Base-by-base conservation (phyloP, 2,329 filamentous ascomycete genomes). In the Colletotrichum neosansevieriae region DNA sequence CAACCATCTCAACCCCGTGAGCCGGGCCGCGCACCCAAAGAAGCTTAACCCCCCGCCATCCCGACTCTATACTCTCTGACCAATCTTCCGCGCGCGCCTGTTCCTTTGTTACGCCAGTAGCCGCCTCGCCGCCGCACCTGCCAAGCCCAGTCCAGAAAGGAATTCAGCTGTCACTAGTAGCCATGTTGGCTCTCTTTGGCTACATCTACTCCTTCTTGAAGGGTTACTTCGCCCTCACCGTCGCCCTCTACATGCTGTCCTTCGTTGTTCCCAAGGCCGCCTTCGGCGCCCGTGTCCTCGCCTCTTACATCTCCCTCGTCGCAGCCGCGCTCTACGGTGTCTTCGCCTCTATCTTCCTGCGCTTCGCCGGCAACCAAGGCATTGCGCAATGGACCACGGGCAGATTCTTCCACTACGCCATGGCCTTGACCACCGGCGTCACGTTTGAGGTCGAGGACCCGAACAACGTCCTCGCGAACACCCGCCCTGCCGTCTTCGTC, bases 341-440 rank as follows among this genome's bases (percentile, higher is more conserved):
- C 67, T 70, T 93, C 53, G 90, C 90, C 32, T 94, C 92, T 50
- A 86, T 94, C 70, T 75, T 88, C 67, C 86, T 98, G 71, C 90
- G 92, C 53, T 74, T 92, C 15, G 73, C 90, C 56, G 94, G 94
- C 68, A 88, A 92, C 74, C 90, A 89, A 68, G 89, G 92, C 63
- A 88, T 94, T 71, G 88, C 92, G 32, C 96, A 98, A 84, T 98
- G 94, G 93, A 89, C 93, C 44, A 89, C 89, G 10, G 96, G 84
- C 7, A 89, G 94, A 70, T 81, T 86, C 71, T 98, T 97, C 86
- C 92, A 94, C 79, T 92, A 88, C 82, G 78, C 87, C 72, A 97
- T 97, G 92, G 85, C 85, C 73, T 79, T 86, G 51, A 86, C 88
- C 54, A 94, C 94, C 1, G 95, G 95, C 69, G 86, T 98, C 56